Evolutionary conservation across 257 asterid species (phyloP).

Genomic region (Penstemon newberryi): DNA sequence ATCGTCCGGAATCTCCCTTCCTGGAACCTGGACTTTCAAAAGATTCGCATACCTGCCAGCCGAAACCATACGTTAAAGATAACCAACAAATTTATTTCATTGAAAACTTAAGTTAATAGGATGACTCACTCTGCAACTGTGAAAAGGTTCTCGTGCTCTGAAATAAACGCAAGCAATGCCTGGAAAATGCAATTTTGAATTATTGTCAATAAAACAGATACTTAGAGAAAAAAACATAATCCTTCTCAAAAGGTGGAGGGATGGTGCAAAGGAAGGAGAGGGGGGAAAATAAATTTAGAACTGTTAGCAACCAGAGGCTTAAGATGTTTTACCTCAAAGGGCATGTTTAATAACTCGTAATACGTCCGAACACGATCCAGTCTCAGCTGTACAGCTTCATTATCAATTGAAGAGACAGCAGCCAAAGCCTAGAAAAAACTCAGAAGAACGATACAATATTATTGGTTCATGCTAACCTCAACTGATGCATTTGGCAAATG

Average conservation of each 20-base stretch:
- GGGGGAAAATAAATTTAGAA: background rate
- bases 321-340: constrained; percentile 76
- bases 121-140: constrained; percentile 75
- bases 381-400: constrained; percentile 77
- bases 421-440: constrained; percentile 70
- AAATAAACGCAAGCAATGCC: constrained; percentile 90
- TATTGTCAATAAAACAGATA: constrained; percentile 4
- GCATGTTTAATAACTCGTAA: constrained; percentile 92
- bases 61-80: constrained; percentile 3
- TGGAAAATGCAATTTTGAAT: constrained; percentile 33
- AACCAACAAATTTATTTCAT: background rate
- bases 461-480: constrained; percentile 10
- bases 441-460: constrained; percentile 29
- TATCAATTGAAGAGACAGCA: constrained; percentile 82
- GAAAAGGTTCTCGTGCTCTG: constrained; percentile 77
- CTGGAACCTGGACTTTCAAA: constrained; percentile 80
- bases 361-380: constrained; percentile 88
- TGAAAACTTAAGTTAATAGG: background rate
- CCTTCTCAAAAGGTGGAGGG: background rate
- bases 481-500: constrained; percentile 14
- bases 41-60: constrained; percentile 70
- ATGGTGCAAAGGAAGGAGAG: constrained; percentile 1
- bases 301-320: constrained; percentile 10
- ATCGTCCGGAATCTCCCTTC: constrained; percentile 88
- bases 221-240: background rate